Base-by-base conservation (phyloP, 2,329 filamentous ascomycete species). In the Sporothrix humicola region DNA sequence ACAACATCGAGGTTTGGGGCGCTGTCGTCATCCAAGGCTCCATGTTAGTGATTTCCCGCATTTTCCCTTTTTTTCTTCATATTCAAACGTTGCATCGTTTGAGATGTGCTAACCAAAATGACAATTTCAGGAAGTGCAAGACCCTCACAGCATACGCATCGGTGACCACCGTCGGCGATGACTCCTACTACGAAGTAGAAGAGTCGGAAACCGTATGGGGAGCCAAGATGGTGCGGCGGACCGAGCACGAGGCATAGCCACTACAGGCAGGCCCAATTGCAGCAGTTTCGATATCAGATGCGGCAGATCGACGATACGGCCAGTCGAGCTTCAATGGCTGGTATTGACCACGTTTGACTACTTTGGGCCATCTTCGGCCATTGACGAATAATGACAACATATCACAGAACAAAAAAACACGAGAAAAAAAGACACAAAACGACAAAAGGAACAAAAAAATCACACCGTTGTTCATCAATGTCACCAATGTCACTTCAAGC, bases 1-100 rank as follows among this genome's bases (percentile, higher is more conserved):
- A 83, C 42, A 77, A 76, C 46, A 72, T 87, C 20, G 84, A 86
- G 73, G 83, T 87, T 13, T 87, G 84, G 77, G 85, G 85, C 8
- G 83, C 84, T 69, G 78, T 86, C 58, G 82, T 78, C 58, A 82
- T 86, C 73, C 82, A 83, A 10, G 85, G 85, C 69, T 82, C 81
- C 73, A 74, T 86, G 85, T 86, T 75, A 77, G 80, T 37, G 31
- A 37, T 80, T 68, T 56, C 9, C 8, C 52, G 20, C 20, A 6
- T 6, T 15, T 23, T 12, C 26, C 12, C 4, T 13, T 12, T 13
- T 12, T 42, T 42, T 48, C 46, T 17, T 20, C 52, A 26, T 26
- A 26, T 26, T 26, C 20, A 44, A 26, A 52, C 13, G 15, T 31
- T 68, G 46, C 65, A 52, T 48, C 2, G 10, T 37, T 37, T 7